These are phyloP conservation scores for Phaseolus lunatus DNA, from an alignment of 306 rosid species.

Conservation along the genomic window DNA sequence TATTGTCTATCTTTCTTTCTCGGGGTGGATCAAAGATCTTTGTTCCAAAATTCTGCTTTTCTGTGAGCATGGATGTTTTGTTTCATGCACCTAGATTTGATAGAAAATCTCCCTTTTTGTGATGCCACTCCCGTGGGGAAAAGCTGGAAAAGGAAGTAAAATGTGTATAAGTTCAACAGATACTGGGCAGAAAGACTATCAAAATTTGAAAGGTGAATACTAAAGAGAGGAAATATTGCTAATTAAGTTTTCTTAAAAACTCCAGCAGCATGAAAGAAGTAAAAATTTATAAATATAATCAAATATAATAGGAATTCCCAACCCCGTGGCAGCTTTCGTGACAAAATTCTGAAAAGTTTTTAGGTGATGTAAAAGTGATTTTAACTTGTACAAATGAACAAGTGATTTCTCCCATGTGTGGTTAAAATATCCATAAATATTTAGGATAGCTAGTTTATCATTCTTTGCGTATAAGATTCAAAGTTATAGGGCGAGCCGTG, in stretches of 20 bases:
- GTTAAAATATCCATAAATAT: background rate
- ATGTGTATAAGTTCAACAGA: background rate
- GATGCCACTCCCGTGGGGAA: background rate
- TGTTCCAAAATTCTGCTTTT: slow-evolving; percentile 23
- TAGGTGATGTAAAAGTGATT: background rate
- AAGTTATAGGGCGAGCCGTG: background rate
- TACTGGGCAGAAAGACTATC: slow-evolving; percentile 3
- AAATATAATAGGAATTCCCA: background rate
- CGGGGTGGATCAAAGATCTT: background rate
- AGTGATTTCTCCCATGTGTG: no score
- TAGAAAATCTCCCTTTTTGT: slow-evolving; percentile 15
- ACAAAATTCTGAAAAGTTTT: background rate
- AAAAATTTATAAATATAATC: background rate
- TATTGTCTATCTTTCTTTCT: background rate
- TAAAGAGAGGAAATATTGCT: slow-evolving; percentile 1
- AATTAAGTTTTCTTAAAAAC: slow-evolving; percentile 9
- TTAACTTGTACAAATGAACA: background rate
- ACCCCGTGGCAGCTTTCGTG: background rate
- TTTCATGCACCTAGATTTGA: background rate
- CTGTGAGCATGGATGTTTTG: background rate
- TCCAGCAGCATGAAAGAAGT: background rate
- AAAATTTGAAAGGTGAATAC: background rate
- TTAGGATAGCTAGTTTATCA: background rate
- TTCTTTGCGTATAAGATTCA: slow-evolving; percentile 23
- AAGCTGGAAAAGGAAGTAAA: background rate